Conservation (phyloP, 352 stramenopile species). For the Pythium aristosporum region DNA sequence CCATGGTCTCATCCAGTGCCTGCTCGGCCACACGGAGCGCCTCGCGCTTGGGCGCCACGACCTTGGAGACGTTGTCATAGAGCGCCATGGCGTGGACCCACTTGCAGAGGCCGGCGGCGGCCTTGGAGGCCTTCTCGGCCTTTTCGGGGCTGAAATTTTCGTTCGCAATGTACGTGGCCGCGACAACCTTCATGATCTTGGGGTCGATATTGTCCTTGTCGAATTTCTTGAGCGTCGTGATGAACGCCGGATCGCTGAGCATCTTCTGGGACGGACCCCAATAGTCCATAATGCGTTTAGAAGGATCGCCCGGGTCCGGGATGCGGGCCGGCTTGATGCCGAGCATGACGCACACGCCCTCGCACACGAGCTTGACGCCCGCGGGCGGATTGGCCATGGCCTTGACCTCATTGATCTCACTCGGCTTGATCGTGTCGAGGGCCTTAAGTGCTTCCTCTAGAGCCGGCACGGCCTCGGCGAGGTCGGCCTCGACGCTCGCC, state of each 20-base stretch:
- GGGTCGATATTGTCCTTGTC: constrained; percentile 88
- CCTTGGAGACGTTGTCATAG: constrained; percentile 93
- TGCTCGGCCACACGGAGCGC: constrained; percentile 81
- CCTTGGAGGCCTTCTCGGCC: constrained; percentile 92
- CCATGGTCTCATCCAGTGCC: constrained; percentile 87
- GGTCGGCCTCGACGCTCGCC: constrained; percentile 82
- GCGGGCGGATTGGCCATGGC: constrained; percentile 91
- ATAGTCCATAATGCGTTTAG: constrained; percentile 94
- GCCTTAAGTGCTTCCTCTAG: constrained; percentile 93
- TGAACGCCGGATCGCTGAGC: constrained; percentile 91
- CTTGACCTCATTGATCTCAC: constrained; percentile 94
- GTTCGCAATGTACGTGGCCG: constrained; percentile 89
- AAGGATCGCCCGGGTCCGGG: constrained; percentile 89
- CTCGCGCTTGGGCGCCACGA: constrained; percentile 92
- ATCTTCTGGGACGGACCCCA: constrained; percentile 94
- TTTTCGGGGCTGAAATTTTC: constrained; percentile 92
- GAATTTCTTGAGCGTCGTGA: constrained; percentile 90
- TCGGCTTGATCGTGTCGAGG: constrained; percentile 91
- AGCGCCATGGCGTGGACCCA: constrained; percentile 93
- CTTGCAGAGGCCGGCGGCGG: constrained; percentile 91
- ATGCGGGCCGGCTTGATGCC: constrained; percentile 92
- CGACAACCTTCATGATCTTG: constrained; percentile 89
- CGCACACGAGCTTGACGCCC: constrained; percentile 92
- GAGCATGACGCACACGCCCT: constrained; percentile 94
- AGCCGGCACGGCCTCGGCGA: constrained; percentile 92